These are phyloP conservation scores for Raddia distichophylla DNA, from an alignment of 176 grass and related monocot genomes.

Conservation along the genomic window DNA sequence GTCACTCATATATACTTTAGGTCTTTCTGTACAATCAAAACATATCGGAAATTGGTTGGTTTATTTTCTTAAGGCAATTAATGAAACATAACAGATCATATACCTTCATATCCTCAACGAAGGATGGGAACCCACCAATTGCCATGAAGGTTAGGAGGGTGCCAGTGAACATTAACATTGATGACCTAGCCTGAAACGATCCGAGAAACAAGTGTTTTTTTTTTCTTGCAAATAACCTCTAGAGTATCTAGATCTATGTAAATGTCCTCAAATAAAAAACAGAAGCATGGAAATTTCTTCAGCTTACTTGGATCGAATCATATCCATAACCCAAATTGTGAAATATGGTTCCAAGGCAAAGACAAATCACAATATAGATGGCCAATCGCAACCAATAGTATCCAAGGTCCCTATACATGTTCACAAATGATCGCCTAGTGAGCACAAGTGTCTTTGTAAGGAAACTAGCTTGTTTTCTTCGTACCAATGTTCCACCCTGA, in stretches of 20 bases:
- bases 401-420: slow-evolving; percentile 58
- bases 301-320: slow-evolving; percentile 49
- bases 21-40: not conserved
- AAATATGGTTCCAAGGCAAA: slow-evolving; percentile 59
- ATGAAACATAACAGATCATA: not conserved
- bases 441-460: slow-evolving; percentile 46
- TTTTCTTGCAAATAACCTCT: not conserved
- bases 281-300: not conserved
- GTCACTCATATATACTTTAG: too few relatives aligned
- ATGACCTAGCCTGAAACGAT: slow-evolving; percentile 53
- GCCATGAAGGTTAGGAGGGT: slow-evolving; percentile 69
- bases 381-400: slow-evolving; percentile 59
- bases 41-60: not conserved
- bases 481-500: slow-evolving; percentile 28
- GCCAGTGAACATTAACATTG: slow-evolving; percentile 58
- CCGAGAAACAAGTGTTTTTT: not conserved
- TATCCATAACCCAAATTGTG: slow-evolving; percentile 47
- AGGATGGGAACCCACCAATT: slow-evolving; percentile 77
- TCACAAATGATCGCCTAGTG: slow-evolving; percentile 55
- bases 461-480: slow-evolving; percentile 45
- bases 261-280: not conserved
- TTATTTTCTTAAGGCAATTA: not conserved
- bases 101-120: slow-evolving; percentile 81
- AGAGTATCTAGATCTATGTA: not conserved
- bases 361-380: slow-evolving; percentile 45